These are phyloP conservation scores for Leishmania tarentolae DNA, from an alignment of 208 protist genomes.

Conservation along the genomic window DNA sequence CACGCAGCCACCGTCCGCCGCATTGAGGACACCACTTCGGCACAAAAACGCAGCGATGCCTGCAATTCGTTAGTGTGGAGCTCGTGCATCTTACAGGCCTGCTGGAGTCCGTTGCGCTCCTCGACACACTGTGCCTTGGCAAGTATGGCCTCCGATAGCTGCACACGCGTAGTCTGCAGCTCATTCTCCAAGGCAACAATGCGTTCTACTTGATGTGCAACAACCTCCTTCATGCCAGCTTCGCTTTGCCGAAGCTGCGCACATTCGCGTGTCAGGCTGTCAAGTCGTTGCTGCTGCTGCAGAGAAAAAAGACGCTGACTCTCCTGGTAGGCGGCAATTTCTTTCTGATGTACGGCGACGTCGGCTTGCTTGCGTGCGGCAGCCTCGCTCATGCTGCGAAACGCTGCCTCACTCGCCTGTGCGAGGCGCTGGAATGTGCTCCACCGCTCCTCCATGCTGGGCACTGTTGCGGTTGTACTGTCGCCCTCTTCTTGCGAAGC, in stretches of 20 bases:
- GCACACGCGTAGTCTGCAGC: constrained; percentile 25
- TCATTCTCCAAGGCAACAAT: constrained; percentile 26
- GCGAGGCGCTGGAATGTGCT: constrained; percentile 24
- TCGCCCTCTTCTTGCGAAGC: background rate
- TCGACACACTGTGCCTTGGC: constrained; percentile 13
- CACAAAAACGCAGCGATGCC: constrained; percentile 25
- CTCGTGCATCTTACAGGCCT: constrained; percentile 29
- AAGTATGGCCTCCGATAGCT: constrained; percentile 14
- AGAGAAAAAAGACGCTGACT: constrained; percentile 19
- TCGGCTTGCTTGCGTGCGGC: constrained; percentile 14
- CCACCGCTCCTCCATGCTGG: constrained; percentile 31
- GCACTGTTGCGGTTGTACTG: background rate
- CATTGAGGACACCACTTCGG: constrained; percentile 34
- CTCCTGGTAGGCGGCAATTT: constrained; percentile 33
- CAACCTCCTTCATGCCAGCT: constrained; percentile 24
- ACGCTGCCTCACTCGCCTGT: constrained; percentile 25
- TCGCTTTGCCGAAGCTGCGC: constrained; percentile 31
- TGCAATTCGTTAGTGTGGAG: constrained; percentile 25
- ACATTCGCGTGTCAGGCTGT: constrained; percentile 26
- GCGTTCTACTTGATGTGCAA: constrained; percentile 35
- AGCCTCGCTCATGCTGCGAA: constrained; percentile 14
- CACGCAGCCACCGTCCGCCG: constrained; percentile 28
- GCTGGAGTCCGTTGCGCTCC: constrained; percentile 22
- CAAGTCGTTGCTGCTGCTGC: constrained; percentile 28
- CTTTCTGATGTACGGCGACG: constrained; percentile 21